Evolutionary conservation across 2,329 filamentous ascomycete species (phyloP).

Genomic region (Botrytis hyacinthi): DNA sequence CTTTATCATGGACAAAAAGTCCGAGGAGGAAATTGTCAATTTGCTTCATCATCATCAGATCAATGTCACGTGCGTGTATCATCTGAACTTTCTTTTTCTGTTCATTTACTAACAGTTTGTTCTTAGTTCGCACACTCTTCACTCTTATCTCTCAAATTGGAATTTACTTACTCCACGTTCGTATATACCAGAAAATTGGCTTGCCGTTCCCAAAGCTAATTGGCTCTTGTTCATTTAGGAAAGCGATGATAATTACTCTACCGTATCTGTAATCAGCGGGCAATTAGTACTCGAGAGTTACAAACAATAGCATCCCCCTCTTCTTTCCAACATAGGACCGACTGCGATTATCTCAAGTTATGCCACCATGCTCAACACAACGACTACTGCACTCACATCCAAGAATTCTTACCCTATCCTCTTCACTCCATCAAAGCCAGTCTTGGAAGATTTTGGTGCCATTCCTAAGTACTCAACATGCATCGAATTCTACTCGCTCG

Average conservation of each 20-base stretch:
- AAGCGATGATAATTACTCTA: slow-evolving; percentile 3
- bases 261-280: not conserved
- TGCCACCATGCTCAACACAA: not conserved
- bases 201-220: not conserved
- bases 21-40: slow-evolving; percentile 21
- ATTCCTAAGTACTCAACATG: not conserved
- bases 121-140: slow-evolving; percentile 2
- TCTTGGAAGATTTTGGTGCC: not conserved
- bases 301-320: not conserved
- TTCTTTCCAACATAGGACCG: not conserved
- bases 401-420: not conserved
- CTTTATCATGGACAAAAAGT: slow-evolving; percentile 15
- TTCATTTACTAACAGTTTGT: not conserved
- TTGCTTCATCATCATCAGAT: slow-evolving; percentile 19
- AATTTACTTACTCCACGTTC: slow-evolving; percentile 17
- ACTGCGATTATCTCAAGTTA: not conserved
- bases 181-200: not conserved
- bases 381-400: not conserved
- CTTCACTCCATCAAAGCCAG: not conserved
- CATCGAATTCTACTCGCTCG: not conserved
- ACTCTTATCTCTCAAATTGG: slow-evolving; percentile 17
- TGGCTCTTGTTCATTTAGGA: slow-evolving; percentile 4
- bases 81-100: not conserved
- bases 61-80: slow-evolving; percentile 12
- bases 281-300: not conserved